Base-by-base conservation (phyloP, 2,329 filamentous ascomycete genomes). In the Sordariomycetes sp. region DNA sequence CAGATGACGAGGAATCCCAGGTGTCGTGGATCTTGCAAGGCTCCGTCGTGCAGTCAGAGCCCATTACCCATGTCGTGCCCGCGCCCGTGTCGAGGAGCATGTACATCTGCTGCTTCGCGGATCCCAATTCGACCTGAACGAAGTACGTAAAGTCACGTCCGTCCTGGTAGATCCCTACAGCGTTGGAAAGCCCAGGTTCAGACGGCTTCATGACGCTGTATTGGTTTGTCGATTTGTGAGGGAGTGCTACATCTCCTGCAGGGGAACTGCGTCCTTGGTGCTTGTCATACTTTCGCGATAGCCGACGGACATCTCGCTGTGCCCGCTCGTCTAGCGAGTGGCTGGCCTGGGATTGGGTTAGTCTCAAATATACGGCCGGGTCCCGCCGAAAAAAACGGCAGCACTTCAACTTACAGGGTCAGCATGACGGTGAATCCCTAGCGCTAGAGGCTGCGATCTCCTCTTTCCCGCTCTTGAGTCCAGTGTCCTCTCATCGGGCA, bases 1-100 rank as follows among this genome's bases (percentile, higher is more conserved):
- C 79, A 3, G 90, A 96, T 62, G 87, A 80, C 3, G 74, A 71
- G 3, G 78, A 67, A 16, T 87, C 87, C 66, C 90, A 93, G 0
- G 79, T 83, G 65, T 83, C 83, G 69, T 96, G 91, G 63, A 77
- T 75, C 34, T 72, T 68, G 69, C 91, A 96, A 4, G 89, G 81
- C 25, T 77, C 70, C 3, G 82, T 83, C 18, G 70, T 77, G 73
- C 91, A 96, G 58, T 78, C 73, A 18, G 82, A 76, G 34, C 86
- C 82, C 82, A 94, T 94, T 22, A 96, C 82, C 91, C 91, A 96
- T 14, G 86, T 90, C 59, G 89, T 90, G 24, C 81, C 81, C 46
- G 84, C 83, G 28, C 85, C 85, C 8, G 84, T 86, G 67, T 88
- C 85, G 59, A 87, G 71, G 28, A 87, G 76, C 79, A 88, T 80